Percentiles rank a stretch among this genome's conserved stretches.
Conservation (phyloP, 2,329 filamentous ascomycete genomes). For the Xylariaceae sp. region DNA sequence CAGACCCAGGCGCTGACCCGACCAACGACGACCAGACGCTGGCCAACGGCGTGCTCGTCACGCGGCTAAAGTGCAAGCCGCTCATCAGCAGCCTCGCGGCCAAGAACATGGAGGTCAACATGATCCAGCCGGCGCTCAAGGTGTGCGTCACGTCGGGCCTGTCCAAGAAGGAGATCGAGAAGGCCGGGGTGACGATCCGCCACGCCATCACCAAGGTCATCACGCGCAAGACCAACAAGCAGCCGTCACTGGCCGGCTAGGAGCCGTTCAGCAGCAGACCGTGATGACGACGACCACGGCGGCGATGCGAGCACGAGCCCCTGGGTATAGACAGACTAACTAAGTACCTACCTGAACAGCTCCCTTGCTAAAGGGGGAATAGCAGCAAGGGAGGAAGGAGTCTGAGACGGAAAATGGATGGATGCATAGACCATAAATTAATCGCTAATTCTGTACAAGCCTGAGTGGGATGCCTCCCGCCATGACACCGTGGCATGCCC, state of each 20-base stretch:
- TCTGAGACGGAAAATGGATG: not conserved
- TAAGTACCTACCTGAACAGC: too few relatives aligned
- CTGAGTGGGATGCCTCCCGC: too few relatives aligned
- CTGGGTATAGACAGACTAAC: too few relatives aligned
- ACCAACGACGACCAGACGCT: conserved; percentile 66
- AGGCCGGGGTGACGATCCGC: conserved; percentile 77
- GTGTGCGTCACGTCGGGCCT: conserved; percentile 83
- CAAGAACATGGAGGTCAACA: conserved; percentile 61
- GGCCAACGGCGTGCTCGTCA: conserved; percentile 82
- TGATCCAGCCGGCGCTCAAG: conserved; percentile 78
- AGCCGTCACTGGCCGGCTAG: conserved; percentile 31
- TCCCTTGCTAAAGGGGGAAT: too few relatives aligned
- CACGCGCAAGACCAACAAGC: conserved; percentile 51
- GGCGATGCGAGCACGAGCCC: too few relatives aligned
- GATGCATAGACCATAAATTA: conserved; percentile 19
- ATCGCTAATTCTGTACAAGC: conserved; percentile 18
- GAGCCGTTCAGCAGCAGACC: conserved; percentile 8
- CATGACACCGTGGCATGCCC: too few relatives aligned
- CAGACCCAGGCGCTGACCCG: conserved; percentile 3
- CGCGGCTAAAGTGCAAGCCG: conserved; percentile 73
- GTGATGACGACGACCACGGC: too few relatives aligned
- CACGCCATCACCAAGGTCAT: conserved; percentile 94
- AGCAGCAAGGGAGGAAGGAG: not conserved
- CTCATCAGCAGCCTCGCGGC: conserved; percentile 52
- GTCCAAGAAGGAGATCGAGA: conserved; percentile 91